Conservation (phyloP, 208 protist species). For the Acanthamoeba castellanii region DNA sequence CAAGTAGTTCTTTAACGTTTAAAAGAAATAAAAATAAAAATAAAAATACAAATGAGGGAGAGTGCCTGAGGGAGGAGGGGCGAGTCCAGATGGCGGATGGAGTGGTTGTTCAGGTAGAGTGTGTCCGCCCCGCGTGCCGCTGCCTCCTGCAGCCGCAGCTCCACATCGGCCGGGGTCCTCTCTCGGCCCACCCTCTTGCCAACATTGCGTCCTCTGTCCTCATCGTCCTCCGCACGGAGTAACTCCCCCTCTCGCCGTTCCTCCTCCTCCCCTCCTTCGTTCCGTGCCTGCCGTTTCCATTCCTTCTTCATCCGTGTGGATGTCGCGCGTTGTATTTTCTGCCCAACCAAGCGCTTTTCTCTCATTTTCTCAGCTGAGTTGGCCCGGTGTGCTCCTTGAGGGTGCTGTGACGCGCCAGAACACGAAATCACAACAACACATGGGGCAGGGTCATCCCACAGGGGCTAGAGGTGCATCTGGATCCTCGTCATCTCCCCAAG, state of each 20-base stretch:
- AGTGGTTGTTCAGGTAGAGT: constrained; percentile 23
- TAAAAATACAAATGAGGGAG: background rate
- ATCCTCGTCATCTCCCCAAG: no score
- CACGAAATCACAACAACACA: background rate
- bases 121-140: background rate
- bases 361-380: background rate
- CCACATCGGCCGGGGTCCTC: background rate
- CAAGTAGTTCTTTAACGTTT: no score
- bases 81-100: background rate
- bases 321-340: background rate
- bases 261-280: background rate
- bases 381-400: no score
- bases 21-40: background rate
- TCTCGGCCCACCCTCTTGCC: background rate
- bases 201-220: background rate
- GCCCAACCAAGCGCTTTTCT: background rate
- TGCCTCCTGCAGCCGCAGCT: background rate
- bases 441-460: background rate
- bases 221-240: background rate
- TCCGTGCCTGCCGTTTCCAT: background rate
- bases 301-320: background rate
- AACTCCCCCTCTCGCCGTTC: background rate
- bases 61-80: background rate
- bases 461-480: no score
- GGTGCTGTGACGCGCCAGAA: no score